Base-by-base conservation (phyloP, 345 rosid species). In the Cardamine occulta region DNA sequence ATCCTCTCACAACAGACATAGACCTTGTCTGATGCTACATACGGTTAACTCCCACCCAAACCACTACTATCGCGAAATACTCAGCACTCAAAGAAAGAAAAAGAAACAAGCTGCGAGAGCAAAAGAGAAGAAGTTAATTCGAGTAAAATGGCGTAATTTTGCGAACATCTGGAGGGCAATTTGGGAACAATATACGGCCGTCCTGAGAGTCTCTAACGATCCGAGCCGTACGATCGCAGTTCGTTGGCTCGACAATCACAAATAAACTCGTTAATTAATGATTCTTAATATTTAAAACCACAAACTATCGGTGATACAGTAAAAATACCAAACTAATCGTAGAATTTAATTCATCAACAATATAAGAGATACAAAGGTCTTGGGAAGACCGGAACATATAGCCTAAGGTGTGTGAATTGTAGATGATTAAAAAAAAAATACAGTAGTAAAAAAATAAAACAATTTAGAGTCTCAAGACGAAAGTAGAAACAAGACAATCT, bases 151-250 rank as follows among this genome's bases (percentile, higher is more conserved):
- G 55, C 68, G 82, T 74, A 40, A 75, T 77, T 80, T n/a, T 59
- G 53, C 18, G 52, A 66, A 73, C 57, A 51, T 59, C 53, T n/a
- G 7, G 29, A 79, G 87, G 86, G 77, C 37, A 80, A 17, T 63
- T 78, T 74, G 18, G 84, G 70, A 17, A 70, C 28, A 14, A 21
- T 40, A 15, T 40, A 15, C n/a, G 26, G 13, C 52, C 74, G 32
- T 56, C 66, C 60, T 23, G 18, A 45, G 57, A 44, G 24, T 32
- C 66, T 57, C 23, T 2, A 65, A 13, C 67, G 1, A 57, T 48
- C 72, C 37, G 52, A 66, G 32, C 78, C 78, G 66, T 57, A 35
- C 66, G 63, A 73, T 65, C 45, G 3, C 14, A 34, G 14, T 32
- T 58, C 15, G 47, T 45, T 59, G 37, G 13, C 47, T 34, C 32